These are phyloP conservation scores for Austroboletus novae-zelandiae DNA, from an alignment of 1,284 basidiomycete species.

Conservation along the genomic window DNA sequence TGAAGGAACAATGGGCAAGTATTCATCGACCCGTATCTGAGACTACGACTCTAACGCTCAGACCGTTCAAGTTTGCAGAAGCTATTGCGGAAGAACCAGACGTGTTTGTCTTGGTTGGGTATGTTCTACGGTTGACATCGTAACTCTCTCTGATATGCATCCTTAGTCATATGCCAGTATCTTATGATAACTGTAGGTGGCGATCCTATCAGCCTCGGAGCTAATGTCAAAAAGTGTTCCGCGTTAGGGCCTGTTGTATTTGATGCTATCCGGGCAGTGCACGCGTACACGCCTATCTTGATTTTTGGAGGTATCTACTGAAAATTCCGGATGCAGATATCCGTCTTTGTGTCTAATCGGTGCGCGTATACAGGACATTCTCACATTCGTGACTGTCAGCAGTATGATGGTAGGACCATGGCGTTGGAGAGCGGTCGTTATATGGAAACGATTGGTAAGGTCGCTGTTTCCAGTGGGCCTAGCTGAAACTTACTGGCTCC, in stretches of 20 bases:
- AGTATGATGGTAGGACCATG: conserved; percentile 62
- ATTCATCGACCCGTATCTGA: not conserved
- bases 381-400: conserved; percentile 77
- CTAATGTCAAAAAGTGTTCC: not conserved
- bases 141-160: not conserved
- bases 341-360: not conserved
- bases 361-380: conserved; percentile 50
- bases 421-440: conserved; percentile 80
- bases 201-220: not conserved
- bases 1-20: conserved; percentile 68
- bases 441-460: conserved; percentile 80
- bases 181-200: conserved; percentile 55
- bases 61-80: conserved; percentile 57
- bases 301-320: conserved; percentile 63
- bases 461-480: not conserved
- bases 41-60: not conserved
- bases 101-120: conserved; percentile 75
- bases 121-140: conserved; percentile 17
- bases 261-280: conserved; percentile 68
- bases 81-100: conserved; percentile 81
- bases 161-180: conserved; percentile 67
- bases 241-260: conserved; percentile 64
- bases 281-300: conserved; percentile 72
- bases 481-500: not conserved
- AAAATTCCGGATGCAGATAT: not conserved